These are phyloP conservation scores for Vitellaria paradoxa DNA, from an alignment of 179 eudicot species.

Conservation along the genomic window DNA sequence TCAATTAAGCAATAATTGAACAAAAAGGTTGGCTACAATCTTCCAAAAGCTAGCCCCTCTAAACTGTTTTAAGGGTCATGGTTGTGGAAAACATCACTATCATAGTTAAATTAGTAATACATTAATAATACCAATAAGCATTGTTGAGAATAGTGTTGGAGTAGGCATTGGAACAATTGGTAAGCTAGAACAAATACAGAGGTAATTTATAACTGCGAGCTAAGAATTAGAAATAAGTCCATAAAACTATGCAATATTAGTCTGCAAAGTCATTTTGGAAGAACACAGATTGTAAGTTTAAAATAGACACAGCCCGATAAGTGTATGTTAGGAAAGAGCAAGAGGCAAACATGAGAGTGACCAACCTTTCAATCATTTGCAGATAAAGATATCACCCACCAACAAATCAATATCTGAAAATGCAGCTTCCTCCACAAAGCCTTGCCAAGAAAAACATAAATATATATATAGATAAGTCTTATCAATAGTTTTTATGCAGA, in stretches of 20 bases:
- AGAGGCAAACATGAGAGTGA: constrained; percentile 4
- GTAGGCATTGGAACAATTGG: background rate
- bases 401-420: constrained; percentile 11
- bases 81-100: background rate
- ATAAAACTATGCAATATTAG: background rate
- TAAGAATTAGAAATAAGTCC: background rate
- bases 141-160: background rate
- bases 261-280: background rate
- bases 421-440: constrained; percentile 13
- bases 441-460: background rate
- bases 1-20: too few species aligned
- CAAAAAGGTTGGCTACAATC: too few species aligned
- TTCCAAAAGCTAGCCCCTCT: too few species aligned
- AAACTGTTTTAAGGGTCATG: too few species aligned
- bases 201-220: background rate
- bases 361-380: constrained; percentile 23
- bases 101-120: background rate
- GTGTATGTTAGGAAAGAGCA: constrained; percentile 5
- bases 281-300: too few species aligned
- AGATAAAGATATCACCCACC: constrained; percentile 1
- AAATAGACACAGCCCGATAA: background rate
- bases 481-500: constrained; percentile 2
- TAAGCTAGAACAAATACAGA: background rate
- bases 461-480: too few species aligned
- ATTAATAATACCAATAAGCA: too few species aligned